Percentiles rank a stretch among this genome's conserved stretches.
Conservation (phyloP, 2,329 filamentous ascomycete species). For the Nemania sp. region DNA sequence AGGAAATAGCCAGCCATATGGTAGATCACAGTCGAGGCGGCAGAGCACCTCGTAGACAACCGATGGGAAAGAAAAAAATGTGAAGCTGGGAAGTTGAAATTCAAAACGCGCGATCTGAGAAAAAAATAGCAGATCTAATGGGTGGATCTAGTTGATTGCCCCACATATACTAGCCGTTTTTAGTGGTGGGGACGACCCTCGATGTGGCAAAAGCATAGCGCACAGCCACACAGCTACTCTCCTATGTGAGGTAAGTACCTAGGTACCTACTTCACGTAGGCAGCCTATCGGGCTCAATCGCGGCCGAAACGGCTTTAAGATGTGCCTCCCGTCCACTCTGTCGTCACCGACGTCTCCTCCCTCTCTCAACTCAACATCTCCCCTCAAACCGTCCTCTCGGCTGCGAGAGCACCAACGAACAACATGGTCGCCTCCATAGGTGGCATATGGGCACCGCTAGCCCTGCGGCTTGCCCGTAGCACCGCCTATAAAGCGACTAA, state of each 20-base stretch:
- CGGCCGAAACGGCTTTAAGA: slow-evolving; percentile 22
- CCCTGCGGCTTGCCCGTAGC: slow-evolving; percentile 58
- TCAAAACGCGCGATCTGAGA: slow-evolving; percentile 18
- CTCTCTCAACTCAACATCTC: slow-evolving; percentile 17
- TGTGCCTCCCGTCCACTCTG: not conserved
- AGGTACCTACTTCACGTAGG: too few relatives aligned
- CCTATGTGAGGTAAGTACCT: not conserved
- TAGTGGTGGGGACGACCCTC: slow-evolving; percentile 19
- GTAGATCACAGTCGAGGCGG: not conserved
- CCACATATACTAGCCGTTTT: slow-evolving; percentile 9
- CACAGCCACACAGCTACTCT: slow-evolving; percentile 22
- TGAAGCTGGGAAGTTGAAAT: slow-evolving; percentile 12
- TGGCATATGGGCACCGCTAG: slow-evolving; percentile 61
- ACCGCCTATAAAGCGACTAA: slow-evolving; percentile 57
- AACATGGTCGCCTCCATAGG: slow-evolving; percentile 58
- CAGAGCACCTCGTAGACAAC: slow-evolving; percentile 9
- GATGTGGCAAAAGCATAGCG: slow-evolving; percentile 16
- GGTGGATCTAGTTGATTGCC: slow-evolving; percentile 10
- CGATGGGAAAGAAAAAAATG: slow-evolving; percentile 8
- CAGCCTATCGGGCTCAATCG: not conserved
- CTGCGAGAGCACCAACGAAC: slow-evolving; percentile 36
- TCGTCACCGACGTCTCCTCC: slow-evolving; percentile 10
- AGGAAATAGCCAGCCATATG: not conserved
- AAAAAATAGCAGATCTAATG: slow-evolving; percentile 20
- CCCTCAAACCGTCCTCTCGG: slow-evolving; percentile 22